These are phyloP conservation scores for Lentinula guzmanii DNA, from an alignment of 768 basidiomycete genomes.

Conservation along the genomic window DNA sequence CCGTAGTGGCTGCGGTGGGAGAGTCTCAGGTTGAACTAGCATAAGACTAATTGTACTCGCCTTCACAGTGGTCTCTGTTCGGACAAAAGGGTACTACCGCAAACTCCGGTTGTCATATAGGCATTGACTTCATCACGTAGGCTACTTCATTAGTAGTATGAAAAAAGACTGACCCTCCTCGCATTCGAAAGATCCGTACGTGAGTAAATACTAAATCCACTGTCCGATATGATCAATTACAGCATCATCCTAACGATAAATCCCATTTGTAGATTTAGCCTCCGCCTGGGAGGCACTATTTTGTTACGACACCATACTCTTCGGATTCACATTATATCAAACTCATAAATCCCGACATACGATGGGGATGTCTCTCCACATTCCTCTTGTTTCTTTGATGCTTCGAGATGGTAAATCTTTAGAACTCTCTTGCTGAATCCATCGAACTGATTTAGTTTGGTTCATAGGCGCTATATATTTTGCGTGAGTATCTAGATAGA, in stretches of 20 bases:
- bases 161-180: neutral
- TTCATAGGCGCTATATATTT: slow-evolving; percentile 48
- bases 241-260: neutral
- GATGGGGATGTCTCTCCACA: slow-evolving; percentile 15
- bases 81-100: slow-evolving; percentile 24
- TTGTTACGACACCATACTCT: slow-evolving; percentile 40
- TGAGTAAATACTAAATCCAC: neutral
- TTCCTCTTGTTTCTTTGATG: slow-evolving; percentile 36
- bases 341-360: slow-evolving; percentile 29
- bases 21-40: neutral
- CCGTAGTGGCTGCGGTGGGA: slow-evolving; percentile 30
- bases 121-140: slow-evolving; percentile 10
- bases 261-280: neutral
- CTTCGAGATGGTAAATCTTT: slow-evolving; percentile 41
- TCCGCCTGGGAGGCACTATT: slow-evolving; percentile 36
- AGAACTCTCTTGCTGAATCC: neutral
- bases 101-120: slow-evolving; percentile 29
- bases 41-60: neutral
- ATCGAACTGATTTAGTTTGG: neutral
- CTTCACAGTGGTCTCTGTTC: slow-evolving; percentile 37
- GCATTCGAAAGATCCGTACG: neutral
- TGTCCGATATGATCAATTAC: neutral
- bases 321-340: slow-evolving; percentile 40
- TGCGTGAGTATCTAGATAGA: slow-evolving; percentile 29
- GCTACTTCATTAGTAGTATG: neutral